Evolutionary conservation across 257 asterid species (phyloP), one percentile per base, ranked within the genome.

Genomic region (Knoxia roxburghii): DNA sequence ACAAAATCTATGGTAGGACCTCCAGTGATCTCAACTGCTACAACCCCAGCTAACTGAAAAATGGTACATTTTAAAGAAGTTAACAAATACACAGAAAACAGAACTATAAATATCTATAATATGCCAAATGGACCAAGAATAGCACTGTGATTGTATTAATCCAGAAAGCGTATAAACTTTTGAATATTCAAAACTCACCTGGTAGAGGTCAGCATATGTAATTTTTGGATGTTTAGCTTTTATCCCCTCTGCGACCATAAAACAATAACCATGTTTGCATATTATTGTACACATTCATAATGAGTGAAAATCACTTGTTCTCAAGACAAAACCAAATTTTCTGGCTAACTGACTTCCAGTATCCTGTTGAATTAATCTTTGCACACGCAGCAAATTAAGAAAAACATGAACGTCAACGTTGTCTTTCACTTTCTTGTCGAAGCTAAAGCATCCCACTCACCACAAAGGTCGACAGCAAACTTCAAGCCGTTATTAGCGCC

Each of bases 141-240:
- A 60, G 23, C n/a, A 1, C 7, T 17, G 11, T 29, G n/a, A 29
- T 46, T 10, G 11, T 45, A 20, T 30, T 35, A 64, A 64, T 2
- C 48, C 20, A 70, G 51, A 49, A 50, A 18, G 30, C 33, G 40
- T 56, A 39, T 26, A 30, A 62, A 32, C 67, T 17, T 5, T 33
- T 33, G 39, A 54, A 46, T 8, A 65, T 69, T 23, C 48, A 72
- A n/a, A 41, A 37, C 41, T 72, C 73, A 89, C 98, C 96, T 89
- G 98, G 81, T 87, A 89, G 79, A 89, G 88, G 72, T 92, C 98
- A 65, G 97, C 96, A 72, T 92, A 89, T 20, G 95, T 73, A 40
- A 92, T 77, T 71, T 68, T 87, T 4, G 95, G 95, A 73, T 82
- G 86, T 64, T 82, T 86, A 57, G 86, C 86, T 75, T 92, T 92